Base-by-base conservation (phyloP, 2,329 filamentous ascomycete species). In the Juglanconis sp. region DNA sequence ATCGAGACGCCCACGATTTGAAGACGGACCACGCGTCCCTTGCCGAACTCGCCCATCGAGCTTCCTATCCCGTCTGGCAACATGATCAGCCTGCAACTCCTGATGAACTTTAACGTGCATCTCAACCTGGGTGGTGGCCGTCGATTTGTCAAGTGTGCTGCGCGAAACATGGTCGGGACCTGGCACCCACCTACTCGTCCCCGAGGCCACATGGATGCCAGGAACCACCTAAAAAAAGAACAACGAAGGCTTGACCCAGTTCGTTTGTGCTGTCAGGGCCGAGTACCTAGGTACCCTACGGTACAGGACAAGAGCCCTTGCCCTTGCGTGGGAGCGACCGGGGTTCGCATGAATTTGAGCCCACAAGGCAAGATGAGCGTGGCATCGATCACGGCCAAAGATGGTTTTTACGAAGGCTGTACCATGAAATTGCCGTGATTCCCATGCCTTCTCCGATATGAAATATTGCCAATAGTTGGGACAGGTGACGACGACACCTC, bases 271-370 rank as follows among this genome's bases (percentile, higher is more conserved):
- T 42, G 38, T 7, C 5, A 42, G 38, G 38, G 11, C 38, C 10
- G n/a, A 13, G 38, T 11, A 42, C 38, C 11, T 13, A 15, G 17
- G 44, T 24, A 46, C 10, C 8, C 8, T 17, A 46, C 44, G 30
- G 44, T 17, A 17, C 9, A 47, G 5, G 5, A 5, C n/a, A 47
- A 7, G n/a, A 24, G 24, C 24, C 24, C 24, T 24, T 40, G 17
- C 35, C 38, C 53, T 38, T 46, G 51, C 40, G 55, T 60, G 61
- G 57, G 44, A 46, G 31, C 15, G 57, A 55, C 61, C 46, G 49
- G 61, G 61, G 61, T 38, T 63, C 57, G 61, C 61, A 63, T 63
- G 61, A 63, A 63, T 57, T 30, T 51, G 53, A 60, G 61, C 34
- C 61, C 50, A 63, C 61, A 56, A 30, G 57, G 54, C 40, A 49